phyloP scores from a whole-genome alignment of 2,329 filamentous ascomycete genomes.

The Diaporthe sp. region DNA sequence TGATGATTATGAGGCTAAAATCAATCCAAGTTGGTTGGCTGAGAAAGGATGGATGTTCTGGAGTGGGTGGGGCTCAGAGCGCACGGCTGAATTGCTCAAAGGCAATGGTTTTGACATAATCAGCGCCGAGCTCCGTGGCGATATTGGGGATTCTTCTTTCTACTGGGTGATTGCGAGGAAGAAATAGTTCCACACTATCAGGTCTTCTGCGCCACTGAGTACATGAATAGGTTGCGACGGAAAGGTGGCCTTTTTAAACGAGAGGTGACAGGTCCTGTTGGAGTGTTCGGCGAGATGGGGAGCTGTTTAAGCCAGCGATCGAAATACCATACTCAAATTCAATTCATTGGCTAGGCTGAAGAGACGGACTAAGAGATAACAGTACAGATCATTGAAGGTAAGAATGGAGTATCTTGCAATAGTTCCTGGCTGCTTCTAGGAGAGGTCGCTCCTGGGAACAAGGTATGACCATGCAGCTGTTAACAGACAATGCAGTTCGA shows the following conservation, averaged over 20 bases:
- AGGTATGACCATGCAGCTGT: too few relatives aligned
- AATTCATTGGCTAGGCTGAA: too few relatives aligned
- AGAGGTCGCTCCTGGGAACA: neutral
- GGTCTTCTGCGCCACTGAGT: too few relatives aligned
- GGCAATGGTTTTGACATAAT: slow-evolving; percentile 47
- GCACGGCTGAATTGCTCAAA: slow-evolving; percentile 44
- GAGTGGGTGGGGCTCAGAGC: slow-evolving; percentile 52
- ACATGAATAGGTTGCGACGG: too few relatives aligned
- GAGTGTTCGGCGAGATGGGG: neutral
- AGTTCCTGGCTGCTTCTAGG: too few relatives aligned
- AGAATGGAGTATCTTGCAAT: neutral
- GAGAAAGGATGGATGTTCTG: slow-evolving; percentile 56
- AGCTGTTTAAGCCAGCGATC: neutral
- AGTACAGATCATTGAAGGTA: too few relatives aligned
- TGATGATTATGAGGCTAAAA: slow-evolving; percentile 40
- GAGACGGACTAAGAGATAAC: too few relatives aligned
- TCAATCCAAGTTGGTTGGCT: slow-evolving; percentile 49
- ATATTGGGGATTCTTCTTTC: slow-evolving; percentile 47
- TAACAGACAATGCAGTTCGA: neutral
- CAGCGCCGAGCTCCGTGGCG: slow-evolving; percentile 42
- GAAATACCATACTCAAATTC: too few relatives aligned
- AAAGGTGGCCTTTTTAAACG: neutral
- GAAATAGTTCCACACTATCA: neutral
- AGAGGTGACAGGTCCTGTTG: neutral
- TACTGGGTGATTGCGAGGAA: slow-evolving; percentile 53